These are phyloP conservation scores for Vigna reflexopilosa DNA, from an alignment of 306 rosid genomes.

Conservation along the genomic window DNA sequence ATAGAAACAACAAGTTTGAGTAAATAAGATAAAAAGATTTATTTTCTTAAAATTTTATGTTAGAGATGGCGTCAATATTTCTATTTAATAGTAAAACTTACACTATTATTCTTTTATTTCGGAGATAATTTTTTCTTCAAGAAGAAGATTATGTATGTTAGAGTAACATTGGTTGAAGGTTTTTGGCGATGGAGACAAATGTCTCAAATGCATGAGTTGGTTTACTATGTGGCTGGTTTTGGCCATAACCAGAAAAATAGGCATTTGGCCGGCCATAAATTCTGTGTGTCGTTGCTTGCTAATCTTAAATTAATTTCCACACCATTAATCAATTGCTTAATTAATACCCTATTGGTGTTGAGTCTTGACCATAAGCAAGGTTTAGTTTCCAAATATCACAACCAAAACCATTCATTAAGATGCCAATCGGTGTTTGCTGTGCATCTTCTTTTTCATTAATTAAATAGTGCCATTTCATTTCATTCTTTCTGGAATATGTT, in stretches of 20 bases:
- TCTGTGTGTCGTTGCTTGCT: constrained; percentile 21
- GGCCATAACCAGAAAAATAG: constrained; percentile 37
- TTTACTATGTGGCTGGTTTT: constrained; percentile 44
- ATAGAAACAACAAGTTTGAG: no score
- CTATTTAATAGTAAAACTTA: no score
- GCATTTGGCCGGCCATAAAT: constrained; percentile 49
- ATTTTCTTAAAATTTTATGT: no score
- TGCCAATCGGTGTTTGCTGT: constrained; percentile 40
- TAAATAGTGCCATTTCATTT: neutral
- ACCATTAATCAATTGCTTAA: constrained; percentile 39
- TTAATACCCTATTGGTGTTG: constrained; percentile 8
- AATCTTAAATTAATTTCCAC: constrained; percentile 26
- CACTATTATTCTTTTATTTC: no score
- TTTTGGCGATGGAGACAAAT: constrained; percentile 49
- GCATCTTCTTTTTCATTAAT: neutral
- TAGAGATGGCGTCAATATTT: no score
- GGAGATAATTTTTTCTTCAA: no score
- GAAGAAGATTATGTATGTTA: constrained; percentile 20
- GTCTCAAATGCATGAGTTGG: constrained; percentile 48
- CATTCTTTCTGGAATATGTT: constrained; percentile 41
- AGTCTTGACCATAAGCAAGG: constrained; percentile 4
- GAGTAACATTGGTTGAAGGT: constrained; percentile 36
- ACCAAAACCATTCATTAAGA: constrained; percentile 40
- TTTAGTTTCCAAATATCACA: constrained; percentile 24
- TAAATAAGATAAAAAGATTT: no score